Evolutionary conservation across 2,329 filamentous ascomycete species (phyloP), one percentile per base, ranked within the genome.

Genomic region (Xylariaceae sp.): DNA sequence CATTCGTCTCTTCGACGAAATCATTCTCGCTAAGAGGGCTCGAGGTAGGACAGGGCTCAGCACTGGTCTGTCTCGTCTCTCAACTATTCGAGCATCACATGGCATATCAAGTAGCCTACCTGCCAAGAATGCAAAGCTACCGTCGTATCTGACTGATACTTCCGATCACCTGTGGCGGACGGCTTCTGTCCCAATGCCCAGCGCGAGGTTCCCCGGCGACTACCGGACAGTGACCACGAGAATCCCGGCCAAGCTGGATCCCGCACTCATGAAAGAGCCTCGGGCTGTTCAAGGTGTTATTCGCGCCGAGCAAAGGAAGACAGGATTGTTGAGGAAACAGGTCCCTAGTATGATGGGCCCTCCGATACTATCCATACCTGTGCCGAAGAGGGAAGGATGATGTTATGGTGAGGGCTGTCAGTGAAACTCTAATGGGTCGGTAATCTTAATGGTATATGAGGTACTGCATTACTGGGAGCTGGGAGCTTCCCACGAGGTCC

Each of bases 211-310:
- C 56, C 73, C 78, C 0, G 80, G 81, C 50, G 80, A 85, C 57
- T 86, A 86, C 68, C 75, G 77, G 51, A 69, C 75, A 31, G 74
- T 83, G 12, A 74, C 82, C 47, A 82, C 82, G 11, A 72, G 83
- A 58, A 83, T 89, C 35, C 94, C 94, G 5, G 83, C 89, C 7
- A 91, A 89, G 63, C 78, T 99, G 10, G 94, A 99, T 62, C 80
- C 86, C 4, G 81, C 83, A 12, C 75, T 96, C 42, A 96, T 97
- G 90, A 89, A 90, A 66, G 91, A 96, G 69, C 91, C 91, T 30
- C 81, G 91, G 50, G 84, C 89, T 54, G 92, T 96, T 36, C 90
- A 95, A 66, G 91, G 91, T 33, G 84, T 90, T n/a, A 90, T 90
- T 19, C 73, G 81, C 32, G 75, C 78, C 15, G 78, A 81, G 51